Evolutionary conservation across 139 green algal genomes (phyloP), one percentile per base, ranked within the genome.

Genomic region (Micromonas commoda): DNA sequence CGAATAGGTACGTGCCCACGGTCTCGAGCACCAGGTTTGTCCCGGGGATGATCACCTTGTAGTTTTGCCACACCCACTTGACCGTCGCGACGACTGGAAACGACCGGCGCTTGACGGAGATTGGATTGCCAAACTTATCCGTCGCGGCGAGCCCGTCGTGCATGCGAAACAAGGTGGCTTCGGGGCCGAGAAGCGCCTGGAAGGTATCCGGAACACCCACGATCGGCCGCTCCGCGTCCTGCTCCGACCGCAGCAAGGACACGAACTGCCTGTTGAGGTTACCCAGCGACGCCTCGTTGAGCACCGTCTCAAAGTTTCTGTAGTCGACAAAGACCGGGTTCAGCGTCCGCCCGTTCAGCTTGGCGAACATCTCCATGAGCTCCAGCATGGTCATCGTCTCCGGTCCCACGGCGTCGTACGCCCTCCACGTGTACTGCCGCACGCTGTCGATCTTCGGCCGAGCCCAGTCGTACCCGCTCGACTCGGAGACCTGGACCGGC

Each of bases 181-280:
- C 52, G 3, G 24, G 0, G 16, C 72, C 72, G 23, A 78, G 1
- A 16, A 78, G 21, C 33, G 24, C 16, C 52, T 78, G 52, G 29
- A 78, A 78, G 1, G 20, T 52, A 26, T 29, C 28, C 54, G 72
- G 57, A 33, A 70, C 69, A 1, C 72, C 72, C 2, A 78, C 54
- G 57, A 78, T 69, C n/a, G 72, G 72, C 26, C 53, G 29, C 3
- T 71, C 52, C 54, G 72, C 33, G 52, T 68, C 72, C 45, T 78
- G 72, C 38, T 78, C 72, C 24, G 24, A 52, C 20, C 72, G 51
- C 21, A 78, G 53, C 19, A 78, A 33, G 6, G 31, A 61, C 26
- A 78, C 72, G 53, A 78, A 78, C 51, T 78, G 72, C 39, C 72
- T n/a, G 52, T 78, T 78, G 52, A 78, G 54, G 57, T 78, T 78